phyloP scores from a whole-genome alignment of 257 asterid genomes.

The Eustoma russellianum region DNA sequence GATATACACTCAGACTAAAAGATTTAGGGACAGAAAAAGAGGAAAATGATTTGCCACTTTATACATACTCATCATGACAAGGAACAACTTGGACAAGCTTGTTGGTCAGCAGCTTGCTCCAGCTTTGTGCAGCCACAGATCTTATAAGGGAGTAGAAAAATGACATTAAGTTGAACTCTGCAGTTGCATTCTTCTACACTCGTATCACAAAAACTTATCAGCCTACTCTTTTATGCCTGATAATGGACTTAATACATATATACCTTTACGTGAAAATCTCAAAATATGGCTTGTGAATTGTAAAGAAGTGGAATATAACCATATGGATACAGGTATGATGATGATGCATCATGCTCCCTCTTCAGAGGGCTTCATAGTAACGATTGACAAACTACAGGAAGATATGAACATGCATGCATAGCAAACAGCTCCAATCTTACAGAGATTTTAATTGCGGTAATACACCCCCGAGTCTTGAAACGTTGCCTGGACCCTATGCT shows the following conservation, averaged over 20 bases:
- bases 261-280: neutral
- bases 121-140: too few species aligned
- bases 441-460: neutral
- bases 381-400: neutral
- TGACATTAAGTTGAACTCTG: neutral
- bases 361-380: neutral
- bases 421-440: neutral
- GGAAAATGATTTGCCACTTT: too few species aligned
- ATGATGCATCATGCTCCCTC: neutral
- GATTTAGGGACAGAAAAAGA: too few species aligned
- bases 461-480: conserved; percentile 21
- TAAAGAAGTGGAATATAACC: neutral
- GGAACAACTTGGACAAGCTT: too few species aligned
- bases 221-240: neutral
- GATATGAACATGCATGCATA: neutral
- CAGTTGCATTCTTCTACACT: neutral
- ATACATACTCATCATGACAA: too few species aligned
- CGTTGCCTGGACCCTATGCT: conserved; percentile 20
- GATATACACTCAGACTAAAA: too few species aligned
- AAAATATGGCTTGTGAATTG: neutral
- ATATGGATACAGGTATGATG: neutral
- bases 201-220: neutral
- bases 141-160: too few species aligned
- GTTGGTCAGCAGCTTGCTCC: too few species aligned
- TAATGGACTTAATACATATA: neutral